A percentile compares a stretch with the other conserved stretches of the same genome.
phyloP scores from a whole-genome alignment of 176 grass and related monocot species.

The Phragmites australis region DNA sequence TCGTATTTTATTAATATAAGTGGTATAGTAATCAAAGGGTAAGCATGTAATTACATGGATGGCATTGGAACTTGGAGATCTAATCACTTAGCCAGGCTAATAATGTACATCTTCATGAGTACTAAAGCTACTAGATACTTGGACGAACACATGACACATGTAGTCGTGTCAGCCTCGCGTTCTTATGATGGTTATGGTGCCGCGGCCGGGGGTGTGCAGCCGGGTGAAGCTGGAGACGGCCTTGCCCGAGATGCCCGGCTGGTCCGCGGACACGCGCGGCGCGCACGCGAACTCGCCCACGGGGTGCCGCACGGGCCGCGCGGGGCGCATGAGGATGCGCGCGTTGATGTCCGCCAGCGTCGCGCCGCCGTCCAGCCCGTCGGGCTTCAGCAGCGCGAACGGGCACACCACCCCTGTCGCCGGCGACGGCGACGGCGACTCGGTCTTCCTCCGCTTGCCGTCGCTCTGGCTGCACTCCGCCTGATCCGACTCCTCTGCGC shows the following conservation, averaged over 20 bases:
- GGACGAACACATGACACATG: too few species aligned
- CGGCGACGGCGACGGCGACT: neutral
- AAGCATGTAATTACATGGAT: constrained; percentile 58
- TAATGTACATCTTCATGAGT: constrained; percentile 12
- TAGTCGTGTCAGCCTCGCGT: constrained; percentile 56
- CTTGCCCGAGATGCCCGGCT: constrained; percentile 79
- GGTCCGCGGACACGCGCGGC: constrained; percentile 60
- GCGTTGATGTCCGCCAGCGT: constrained; percentile 96
- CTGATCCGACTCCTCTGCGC: neutral
- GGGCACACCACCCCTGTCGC: constrained; percentile 50
- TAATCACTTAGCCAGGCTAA: constrained; percentile 10
- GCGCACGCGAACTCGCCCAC: constrained; percentile 82
- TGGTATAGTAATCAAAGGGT: too few species aligned
- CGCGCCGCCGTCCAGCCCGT: constrained; percentile 71
- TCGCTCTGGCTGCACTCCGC: constrained; percentile 38
- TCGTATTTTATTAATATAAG: too few species aligned
- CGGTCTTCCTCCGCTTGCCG: constrained; percentile 40
- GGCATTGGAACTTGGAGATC: constrained; percentile 14
- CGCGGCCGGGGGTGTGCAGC: constrained; percentile 76
- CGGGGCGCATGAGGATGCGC: constrained; percentile 66
- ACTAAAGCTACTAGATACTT: neutral
- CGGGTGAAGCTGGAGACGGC: constrained; percentile 70
- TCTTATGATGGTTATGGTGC: constrained; percentile 95
- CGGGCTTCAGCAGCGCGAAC: constrained; percentile 91
- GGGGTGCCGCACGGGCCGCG: constrained; percentile 82